These are phyloP conservation scores for Ceratocystis variospora DNA, from an alignment of 2,329 filamentous ascomycete species.

Conservation along the genomic window DNA sequence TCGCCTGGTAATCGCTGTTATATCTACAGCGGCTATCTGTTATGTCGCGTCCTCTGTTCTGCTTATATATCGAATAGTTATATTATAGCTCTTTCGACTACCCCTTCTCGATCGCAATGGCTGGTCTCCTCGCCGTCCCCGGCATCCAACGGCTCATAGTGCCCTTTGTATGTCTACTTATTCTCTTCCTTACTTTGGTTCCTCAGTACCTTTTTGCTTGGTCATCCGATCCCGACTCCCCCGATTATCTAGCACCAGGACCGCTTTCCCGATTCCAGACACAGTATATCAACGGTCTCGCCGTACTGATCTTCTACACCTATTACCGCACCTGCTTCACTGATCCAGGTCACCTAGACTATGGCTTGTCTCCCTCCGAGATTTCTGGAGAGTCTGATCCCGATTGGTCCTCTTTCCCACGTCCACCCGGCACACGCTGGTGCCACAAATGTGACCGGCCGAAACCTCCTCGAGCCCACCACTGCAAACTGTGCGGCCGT, in stretches of 20 bases:
- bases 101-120: constrained; percentile 25
- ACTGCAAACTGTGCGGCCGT: constrained; percentile 62
- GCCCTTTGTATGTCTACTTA: constrained; percentile 52
- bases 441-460: constrained; percentile 62
- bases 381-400: constrained; percentile 24
- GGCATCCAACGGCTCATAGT: constrained; percentile 46
- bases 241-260: constrained; percentile 44
- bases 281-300: constrained; percentile 50
- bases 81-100: background rate
- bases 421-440: constrained; percentile 36
- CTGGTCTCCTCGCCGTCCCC: constrained; percentile 31
- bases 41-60: background rate
- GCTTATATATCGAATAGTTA: background rate
- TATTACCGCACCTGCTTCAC: constrained; percentile 50
- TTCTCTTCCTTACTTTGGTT: constrained; percentile 55
- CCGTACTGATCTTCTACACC: constrained; percentile 51
- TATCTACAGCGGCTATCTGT: background rate
- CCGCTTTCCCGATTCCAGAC: constrained; percentile 45
- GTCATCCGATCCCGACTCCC: constrained; percentile 22
- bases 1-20: background rate
- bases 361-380: constrained; percentile 28
- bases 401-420: constrained; percentile 20
- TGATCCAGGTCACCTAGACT: constrained; percentile 43
- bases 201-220: constrained; percentile 58
- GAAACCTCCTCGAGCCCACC: constrained; percentile 67